Evolutionary conservation across 495 filamentous ascomycete genomes (phyloP), one percentile per base, ranked within the genome.

Genomic region (Penicillium crystallinum): DNA sequence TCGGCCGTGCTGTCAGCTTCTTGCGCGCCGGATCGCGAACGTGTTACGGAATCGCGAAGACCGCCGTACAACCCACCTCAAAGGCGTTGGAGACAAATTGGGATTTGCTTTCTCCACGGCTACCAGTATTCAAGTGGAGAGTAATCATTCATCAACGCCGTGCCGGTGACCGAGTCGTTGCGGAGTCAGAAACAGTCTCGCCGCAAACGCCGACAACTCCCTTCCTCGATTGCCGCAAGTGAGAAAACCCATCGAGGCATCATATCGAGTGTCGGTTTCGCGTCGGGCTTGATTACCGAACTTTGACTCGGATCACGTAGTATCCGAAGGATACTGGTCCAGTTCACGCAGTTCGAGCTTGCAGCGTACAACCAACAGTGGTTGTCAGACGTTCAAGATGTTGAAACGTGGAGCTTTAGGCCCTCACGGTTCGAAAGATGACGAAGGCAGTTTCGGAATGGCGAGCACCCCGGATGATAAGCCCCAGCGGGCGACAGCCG

Each of bases 401-500:
- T 70, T 66, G 45, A 74, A 74, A 67, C 66, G 71, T 52, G 37
- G 37, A 17, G 67, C 67, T 23, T 53, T 68, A 58, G 66, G 69
- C 54, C 65, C 64, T 58, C 67, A 74, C 25, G 65, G 66, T 47
- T 57, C 58, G 31, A 72, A 67, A 38, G 71, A 67, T 7, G 41
- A 50, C 9, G 36, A 65, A 29, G 55, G 63, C 35, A 38, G 54
- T 23, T 70, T 74, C 53, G 65, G 63, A 14, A 74, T 74, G 72
- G 54, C 59, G 44, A 69, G 68, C 37, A 74, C 73, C 53, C 73
- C 73, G 27, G 70, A 74, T 22, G 73, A 77, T 0, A 74, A 71
- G 67, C 72, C 73, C 30, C 66, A 72, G 41, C 72, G 69, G 61
- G 77, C 77, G 29, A 79, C 74, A 18, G 76, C 77, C 19, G 74